Base-by-base conservation (phyloP, 164 flowering plant species). In the Stephania japonica region DNA sequence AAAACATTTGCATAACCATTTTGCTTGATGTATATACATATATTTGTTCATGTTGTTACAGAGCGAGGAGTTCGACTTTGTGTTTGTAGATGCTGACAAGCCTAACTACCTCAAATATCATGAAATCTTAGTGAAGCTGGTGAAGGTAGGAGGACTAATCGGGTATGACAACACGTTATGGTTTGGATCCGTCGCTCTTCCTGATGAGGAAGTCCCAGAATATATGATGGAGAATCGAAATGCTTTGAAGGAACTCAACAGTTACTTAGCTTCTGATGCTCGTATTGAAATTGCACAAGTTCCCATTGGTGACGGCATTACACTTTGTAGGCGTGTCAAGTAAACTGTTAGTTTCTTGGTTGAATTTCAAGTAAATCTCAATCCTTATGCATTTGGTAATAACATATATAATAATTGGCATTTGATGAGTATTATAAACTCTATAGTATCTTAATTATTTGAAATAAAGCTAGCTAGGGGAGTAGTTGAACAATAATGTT, bases 71-170 rank as follows among this genome's bases (percentile, higher is more conserved):
- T 79, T 67, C 72, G 81, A 79, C 64, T 79, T 72, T 26, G 73
- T 67, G 12, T 75, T 72, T 16, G 75, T 75, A 2, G 81, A 79
- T 72, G 81, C 78, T 0, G 78, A 79, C 77, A 79, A 79, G 70
- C 65, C 19, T 18, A 75, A 69, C 62, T 72, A 79, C 24, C 8
- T 8, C 32, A 75, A 69, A 9, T 79, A 79, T 42, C 81, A 79
- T 43, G 73, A 79, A 67, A 24, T 68, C 25, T 21, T 75, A 67
- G 0, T 75, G 67, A 75, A 79, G 65, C 70, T 79, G 73, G 76
- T 79, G 27, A 79, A 68, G 26, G 59, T 69, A 63, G 81, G 81
- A 21, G 81, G 78, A 19, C 25, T 79, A 18, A 75, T 79, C 16
- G 72, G 59, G 16, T 79, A 79, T 25, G 81, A 79, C 27, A 79